Base-by-base conservation (phyloP, 805 yeast genomes). In the Sugiyamaella mastotermitis region DNA sequence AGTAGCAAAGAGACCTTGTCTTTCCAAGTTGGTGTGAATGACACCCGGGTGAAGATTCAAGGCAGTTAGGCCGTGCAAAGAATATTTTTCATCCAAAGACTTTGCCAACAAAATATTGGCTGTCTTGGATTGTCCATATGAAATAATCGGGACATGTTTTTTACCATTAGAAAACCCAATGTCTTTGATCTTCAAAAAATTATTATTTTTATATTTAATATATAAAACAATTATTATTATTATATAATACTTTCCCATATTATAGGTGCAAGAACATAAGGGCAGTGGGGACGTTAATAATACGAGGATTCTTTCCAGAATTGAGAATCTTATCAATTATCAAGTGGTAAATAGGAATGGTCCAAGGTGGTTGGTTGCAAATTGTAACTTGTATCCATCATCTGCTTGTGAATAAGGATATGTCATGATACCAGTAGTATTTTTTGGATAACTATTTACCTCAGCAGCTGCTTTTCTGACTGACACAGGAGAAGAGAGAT, bases 351-450 rank as follows among this genome's bases (percentile, higher is more conserved):
- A 64, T 14, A 85, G 61, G 47, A 83, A 83, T 38, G 83, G 94
- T 0, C 92, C 72, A 9, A 85, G 62, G 55, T 78, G 85, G 54
- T 83, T 83, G 1, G 87, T 79, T 52, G 83, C 94, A 41, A 83
- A 61, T 53, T 84, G 94, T n/a, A 82, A 68, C 56, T 86, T 95
- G 55, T 81, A 83, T 3, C 76, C 76, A 49, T 81, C 86, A 24
- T 64, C 68, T 0, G 95, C 81, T 22, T 66, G 48, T 14, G 71
- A 64, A 55, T 65, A 77, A 0, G 94, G 90, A n/a, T 78, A 64
- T 11, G 82, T 87, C 76, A 82, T 79, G 4, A 80, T 75, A 1
- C 94, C 92, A 1, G 94, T 88, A 57, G 84, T 85, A 49, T 83
- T 76, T 19, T 37, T 22, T 23, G 22, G 21, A n/a, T 23, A 10